Evolutionary conservation across 2,329 filamentous ascomycete genomes (phyloP).

Genomic region (Fusarium tricinctum): DNA sequence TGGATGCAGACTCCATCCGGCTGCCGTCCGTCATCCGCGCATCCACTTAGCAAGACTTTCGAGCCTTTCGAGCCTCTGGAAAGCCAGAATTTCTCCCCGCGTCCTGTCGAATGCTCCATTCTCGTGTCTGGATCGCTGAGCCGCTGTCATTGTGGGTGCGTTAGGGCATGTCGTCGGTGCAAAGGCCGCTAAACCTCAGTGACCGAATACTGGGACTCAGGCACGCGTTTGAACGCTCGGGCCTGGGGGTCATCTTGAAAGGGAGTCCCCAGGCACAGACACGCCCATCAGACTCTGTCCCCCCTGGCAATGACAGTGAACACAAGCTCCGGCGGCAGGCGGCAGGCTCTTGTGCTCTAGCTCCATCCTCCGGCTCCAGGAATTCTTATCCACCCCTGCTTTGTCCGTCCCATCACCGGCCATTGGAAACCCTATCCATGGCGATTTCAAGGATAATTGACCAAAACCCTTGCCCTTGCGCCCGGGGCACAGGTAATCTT

Average conservation of each 20-base stretch:
- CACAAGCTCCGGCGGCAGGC: constrained; percentile 21
- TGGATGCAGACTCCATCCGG: constrained; percentile 43
- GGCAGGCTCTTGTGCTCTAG: constrained; percentile 25
- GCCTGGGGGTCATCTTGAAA: constrained; percentile 29
- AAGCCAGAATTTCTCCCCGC: constrained; percentile 45
- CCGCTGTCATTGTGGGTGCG: constrained; percentile 51
- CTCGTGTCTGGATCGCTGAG: constrained; percentile 49
- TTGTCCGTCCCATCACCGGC: constrained; percentile 33
- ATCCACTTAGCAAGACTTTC: constrained; percentile 38
- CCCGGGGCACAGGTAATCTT: constrained; percentile 47
- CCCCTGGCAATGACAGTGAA: constrained; percentile 37
- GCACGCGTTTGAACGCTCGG: constrained; percentile 46
- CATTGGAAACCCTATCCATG: constrained; percentile 45
- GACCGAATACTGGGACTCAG: constrained; percentile 51
- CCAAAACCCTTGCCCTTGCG: constrained; percentile 36
- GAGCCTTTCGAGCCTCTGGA: constrained; percentile 33
- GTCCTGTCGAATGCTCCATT: constrained; percentile 36
- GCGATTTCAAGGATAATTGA: constrained; percentile 35
- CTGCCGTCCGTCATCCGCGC: constrained; percentile 45
- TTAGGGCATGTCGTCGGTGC: constrained; percentile 49
- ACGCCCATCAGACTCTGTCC: constrained; percentile 31
- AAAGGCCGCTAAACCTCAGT: constrained; percentile 52
- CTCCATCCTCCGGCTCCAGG: constrained; percentile 48
- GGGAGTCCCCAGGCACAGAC: constrained; percentile 35
- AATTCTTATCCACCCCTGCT: constrained; percentile 45